Base-by-base conservation (phyloP, 805 yeast genomes). In the Kregervanrija fluxuum region DNA sequence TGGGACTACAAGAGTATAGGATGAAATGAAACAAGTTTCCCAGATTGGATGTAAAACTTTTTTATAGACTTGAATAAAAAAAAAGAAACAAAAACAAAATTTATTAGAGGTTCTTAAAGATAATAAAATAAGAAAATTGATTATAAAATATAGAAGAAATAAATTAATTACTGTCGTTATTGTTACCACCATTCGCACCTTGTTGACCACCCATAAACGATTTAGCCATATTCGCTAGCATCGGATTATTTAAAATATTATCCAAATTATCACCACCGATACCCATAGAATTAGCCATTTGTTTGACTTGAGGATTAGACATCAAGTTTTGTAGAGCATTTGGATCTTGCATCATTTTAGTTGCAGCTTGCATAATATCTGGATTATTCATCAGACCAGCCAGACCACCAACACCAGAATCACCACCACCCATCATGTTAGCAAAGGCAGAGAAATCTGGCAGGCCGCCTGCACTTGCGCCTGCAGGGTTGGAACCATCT, bases 241-340 rank as follows among this genome's bases (percentile, higher is more conserved):
- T 78, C 44, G 95, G 95, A 64, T 88, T 83, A 64, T 79, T 83
- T 86, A 88, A 77, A 60, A 89, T 56, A 40, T 82, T 86, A 35
- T 75, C 69, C 62, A 89, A 61, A 57, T 56, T 37, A 13, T 69
- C 82, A 46, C 80, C 80, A 37, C 91, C 91, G 44, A 80, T 68
- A 28, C 85, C 81, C 62, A 87, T 70, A 47, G 72, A 77, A 53
- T 79, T 79, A 38, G 96, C 96, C 95, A 90, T 85, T 61, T 82
- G 83, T 59, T 79, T 80, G 49, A 91, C 65, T 65, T 82, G 91
- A n/a, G 99, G 99, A 66, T 90, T 89, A 65, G 75, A 80, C 82
- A 90, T 74, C 68, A 90, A 64, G 30, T 80, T 77, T 47, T 69
- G 70, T 69, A 90, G 66, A 41, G 93, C 88, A 38, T 69, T 73